Percentiles rank a stretch among this genome's conserved stretches.
Conservation (phyloP, 345 rosid species). For the Pistacia integerrima region DNA sequence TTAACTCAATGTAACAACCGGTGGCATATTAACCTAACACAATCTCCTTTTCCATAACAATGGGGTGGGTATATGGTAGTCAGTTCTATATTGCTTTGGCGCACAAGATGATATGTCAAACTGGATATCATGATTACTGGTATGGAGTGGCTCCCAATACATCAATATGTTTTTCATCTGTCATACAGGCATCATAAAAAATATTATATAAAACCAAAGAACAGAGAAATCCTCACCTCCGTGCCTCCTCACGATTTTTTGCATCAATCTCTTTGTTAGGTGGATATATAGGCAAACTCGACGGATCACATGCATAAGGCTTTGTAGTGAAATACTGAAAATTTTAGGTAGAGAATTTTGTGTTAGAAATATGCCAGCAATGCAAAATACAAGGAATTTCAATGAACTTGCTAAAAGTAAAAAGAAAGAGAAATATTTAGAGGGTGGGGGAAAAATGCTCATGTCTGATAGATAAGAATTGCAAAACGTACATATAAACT, state of each 20-base stretch:
- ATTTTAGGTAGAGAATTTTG: conserved; percentile 19
- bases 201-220: neutral
- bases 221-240: conserved; percentile 48
- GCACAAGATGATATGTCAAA: neutral
- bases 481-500: neutral
- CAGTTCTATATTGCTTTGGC: neutral
- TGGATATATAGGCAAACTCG: conserved; percentile 87
- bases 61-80: neutral
- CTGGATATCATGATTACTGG: neutral
- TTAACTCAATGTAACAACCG: neutral
- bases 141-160: neutral
- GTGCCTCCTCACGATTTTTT: conserved; percentile 73
- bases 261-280: conserved; percentile 97
- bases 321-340: conserved; percentile 77
- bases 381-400: neutral
- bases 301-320: conserved; percentile 94
- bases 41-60: neutral
- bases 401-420: neutral
- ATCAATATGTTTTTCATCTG: neutral
- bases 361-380: conserved; percentile 12
- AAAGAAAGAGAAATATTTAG: neutral
- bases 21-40: neutral
- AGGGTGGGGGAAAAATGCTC: neutral
- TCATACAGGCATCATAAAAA: neutral
- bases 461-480: conserved; percentile 9